phyloP scores from a whole-genome alignment of 306 rosid species.

The Corylus heterophylla region DNA sequence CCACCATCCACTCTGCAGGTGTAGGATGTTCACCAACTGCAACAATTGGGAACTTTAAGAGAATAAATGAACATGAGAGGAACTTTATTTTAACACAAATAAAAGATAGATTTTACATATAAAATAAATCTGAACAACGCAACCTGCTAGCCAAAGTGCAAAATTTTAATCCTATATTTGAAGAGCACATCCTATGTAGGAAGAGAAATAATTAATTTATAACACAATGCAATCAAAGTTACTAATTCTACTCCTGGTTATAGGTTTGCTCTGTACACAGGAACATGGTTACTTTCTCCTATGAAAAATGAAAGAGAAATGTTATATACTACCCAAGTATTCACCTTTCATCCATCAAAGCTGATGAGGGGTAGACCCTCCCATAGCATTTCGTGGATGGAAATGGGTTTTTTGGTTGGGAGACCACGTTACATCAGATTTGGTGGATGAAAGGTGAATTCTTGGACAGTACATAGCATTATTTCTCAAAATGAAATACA shows the following conservation, averaged over 20 bases:
- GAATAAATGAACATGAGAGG: background rate
- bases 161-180: background rate
- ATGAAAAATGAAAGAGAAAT: background rate
- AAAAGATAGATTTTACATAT: background rate
- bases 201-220: background rate
- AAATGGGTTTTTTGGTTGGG: too few relatives aligned
- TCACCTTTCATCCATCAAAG: too few relatives aligned
- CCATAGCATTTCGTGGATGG: too few relatives aligned
- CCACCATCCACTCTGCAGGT: slow-evolving; percentile 11
- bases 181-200: background rate
- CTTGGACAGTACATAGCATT: too few relatives aligned
- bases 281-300: background rate
- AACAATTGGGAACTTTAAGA: background rate
- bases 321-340: too few relatives aligned
- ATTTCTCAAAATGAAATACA: background rate
- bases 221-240: background rate
- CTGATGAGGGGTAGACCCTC: too few relatives aligned
- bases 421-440: too few relatives aligned
- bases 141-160: background rate
- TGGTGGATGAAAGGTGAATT: too few relatives aligned
- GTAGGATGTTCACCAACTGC: slow-evolving; percentile 9
- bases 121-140: background rate
- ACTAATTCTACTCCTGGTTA: background rate
- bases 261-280: background rate
- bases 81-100: background rate